phyloP scores from a whole-genome alignment of 2,329 filamentous ascomycete genomes.

The Colletotrichum musae region DNA sequence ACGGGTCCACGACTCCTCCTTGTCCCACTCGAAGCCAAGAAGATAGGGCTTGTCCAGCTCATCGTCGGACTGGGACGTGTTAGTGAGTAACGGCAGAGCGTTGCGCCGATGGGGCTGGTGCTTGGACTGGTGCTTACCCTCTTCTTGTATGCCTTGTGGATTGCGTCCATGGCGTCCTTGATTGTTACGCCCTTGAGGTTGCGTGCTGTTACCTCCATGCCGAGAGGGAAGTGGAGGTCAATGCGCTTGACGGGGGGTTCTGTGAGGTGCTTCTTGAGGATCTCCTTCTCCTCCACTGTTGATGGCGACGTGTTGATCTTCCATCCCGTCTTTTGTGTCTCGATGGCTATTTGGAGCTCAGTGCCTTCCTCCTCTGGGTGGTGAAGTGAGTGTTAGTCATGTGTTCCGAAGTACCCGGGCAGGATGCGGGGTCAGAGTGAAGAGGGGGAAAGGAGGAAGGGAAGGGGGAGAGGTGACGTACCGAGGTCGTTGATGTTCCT shows the following conservation, averaged over 20 bases:
- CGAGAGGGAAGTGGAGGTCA: constrained; percentile 91
- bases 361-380: constrained; percentile 79
- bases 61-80: constrained; percentile 82
- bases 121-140: constrained; percentile 71
- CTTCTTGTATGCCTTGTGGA: constrained; percentile 98
- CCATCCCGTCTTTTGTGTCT: constrained; percentile 93
- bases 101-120: neutral
- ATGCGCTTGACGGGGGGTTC: constrained; percentile 92
- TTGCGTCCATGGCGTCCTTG: constrained; percentile 95
- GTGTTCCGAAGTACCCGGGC: constrained; percentile 26
- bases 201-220: constrained; percentile 88
- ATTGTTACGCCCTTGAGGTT: constrained; percentile 97
- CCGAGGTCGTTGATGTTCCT: constrained; percentile 89
- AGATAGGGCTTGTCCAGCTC: constrained; percentile 91
- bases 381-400: constrained; percentile 1
- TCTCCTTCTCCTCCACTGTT: constrained; percentile 85
- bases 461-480: constrained; percentile 61
- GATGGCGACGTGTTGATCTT: constrained; percentile 91
- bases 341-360: constrained; percentile 80
- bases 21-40: constrained; percentile 96
- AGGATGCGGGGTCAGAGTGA: constrained; percentile 10
- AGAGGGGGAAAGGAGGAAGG: neutral
- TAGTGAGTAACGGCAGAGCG: neutral
- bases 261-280: constrained; percentile 85
- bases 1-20: constrained; percentile 89